Evolutionary conservation across 2,329 filamentous ascomycete genomes (phyloP), one percentile per base, ranked within the genome.

Genomic region (Alternaria angustiovoidea): DNA sequence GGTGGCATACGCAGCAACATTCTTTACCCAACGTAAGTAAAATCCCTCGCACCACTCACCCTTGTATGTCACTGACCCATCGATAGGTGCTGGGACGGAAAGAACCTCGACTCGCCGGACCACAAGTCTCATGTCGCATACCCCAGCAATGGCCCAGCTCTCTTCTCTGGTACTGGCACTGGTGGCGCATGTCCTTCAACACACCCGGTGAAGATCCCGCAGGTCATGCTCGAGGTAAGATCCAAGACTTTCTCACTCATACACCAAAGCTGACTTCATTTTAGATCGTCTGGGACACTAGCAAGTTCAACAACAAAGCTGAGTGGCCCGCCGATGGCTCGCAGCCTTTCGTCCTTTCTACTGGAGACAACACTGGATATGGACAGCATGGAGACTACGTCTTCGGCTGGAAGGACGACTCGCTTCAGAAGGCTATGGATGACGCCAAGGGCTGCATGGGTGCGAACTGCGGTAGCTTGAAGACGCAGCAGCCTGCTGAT

Each of bases 101-200:
- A 76, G 64, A 83, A 83, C 67, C 61, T 81, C 6, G 82, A 89
- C 74, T 62, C 59, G 3, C 62, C 62, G 2, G 62, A 62, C 30
- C 87, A 89, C 81, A 83, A 83, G 76, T 81, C 81, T 61, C 87
- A 82, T 64, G 79, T 82, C 14, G 75, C 81, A 7, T 82, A 82
- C 55, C 81, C 81, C 1, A 71, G 65, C 26, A 73, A 63, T 20
- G 73, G 72, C 1, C 71, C 72, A 12, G 64, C 67, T 12, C 7
- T 54, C 0, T 74, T 74, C 58, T 64, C 68, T 32, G 67, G 64
- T 51, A 65, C 63, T 46, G 64, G 64, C 30, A 64, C 64, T 2
- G 70, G 69, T 22, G 81, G 81, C 14, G 62, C 70, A 12, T 82
- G 81, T 59, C 81, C 80, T 0, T 70, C 78, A 0, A 79, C 76